Evolutionary conservation across 2,329 filamentous ascomycete genomes (phyloP), one percentile per base, ranked within the genome.

Genomic region (Thermomyces lanuginosus): DNA sequence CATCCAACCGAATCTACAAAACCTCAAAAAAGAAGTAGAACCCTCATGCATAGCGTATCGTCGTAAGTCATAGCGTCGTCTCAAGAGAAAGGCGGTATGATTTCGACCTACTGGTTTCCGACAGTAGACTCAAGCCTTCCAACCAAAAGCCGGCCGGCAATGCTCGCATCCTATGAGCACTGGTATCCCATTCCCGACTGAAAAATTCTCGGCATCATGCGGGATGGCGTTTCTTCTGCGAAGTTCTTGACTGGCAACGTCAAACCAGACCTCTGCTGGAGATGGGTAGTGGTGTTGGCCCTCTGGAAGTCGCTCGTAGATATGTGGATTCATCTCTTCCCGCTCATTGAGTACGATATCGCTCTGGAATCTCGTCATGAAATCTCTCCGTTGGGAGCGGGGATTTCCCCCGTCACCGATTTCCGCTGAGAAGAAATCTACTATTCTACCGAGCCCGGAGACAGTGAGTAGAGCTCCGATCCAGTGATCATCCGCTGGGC

Each of bases 351-450:
- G 33, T 21, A 38, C 49, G 36, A 49, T 49, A 30, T 57, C 53
- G n/a, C 43, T 38, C 26, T 55, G 43, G 29, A 57, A 57, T 23
- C 55, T 57, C 23, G 45, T 41, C 53, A 57, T 58, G 31, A 58
- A 58, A 16, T 53, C 48, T 34, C 47, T 57, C 14, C 53, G 47
- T 32, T 56, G 50, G 31, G 44, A 37, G 12, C 53, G 46, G 31
- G 53, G 52, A 28, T 44, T 55, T 15, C 48, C 45, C 4, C 53
- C 52, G 18, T 55, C 49, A 4, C 53, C 53, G 16, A 57, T 56
- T 29, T 57, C 54, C 1, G 54, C 54, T 2, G 53, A 55, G 37
- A 58, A 55, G 28, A 49, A 57, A 28, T 58, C 52, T 16, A 53
- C 46, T 5, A 55, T 46, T 3, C 53, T 50, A 12, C 37, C 36